A percentile compares a stretch with the other conserved stretches of the same genome.
phyloP scores from a whole-genome alignment of 352 stramenopile genomes.

The Globisporangium acanthophoron region DNA sequence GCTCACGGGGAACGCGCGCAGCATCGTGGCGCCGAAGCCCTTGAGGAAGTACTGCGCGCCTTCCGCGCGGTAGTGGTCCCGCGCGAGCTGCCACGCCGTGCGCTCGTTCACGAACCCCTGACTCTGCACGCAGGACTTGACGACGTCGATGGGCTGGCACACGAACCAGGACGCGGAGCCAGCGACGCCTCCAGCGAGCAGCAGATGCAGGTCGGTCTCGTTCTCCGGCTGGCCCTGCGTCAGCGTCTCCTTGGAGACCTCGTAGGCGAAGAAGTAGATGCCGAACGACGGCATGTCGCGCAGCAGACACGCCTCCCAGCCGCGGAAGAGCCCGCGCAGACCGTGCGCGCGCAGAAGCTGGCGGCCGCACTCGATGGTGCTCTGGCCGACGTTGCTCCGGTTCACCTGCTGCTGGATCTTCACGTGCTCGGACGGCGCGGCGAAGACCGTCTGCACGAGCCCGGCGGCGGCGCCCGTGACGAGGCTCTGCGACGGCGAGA shows the following conservation, averaged over 20 bases:
- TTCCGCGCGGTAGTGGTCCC: slow-evolving; percentile 38
- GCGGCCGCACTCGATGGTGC: slow-evolving; percentile 45
- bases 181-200: slow-evolving; percentile 69
- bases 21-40: slow-evolving; percentile 71
- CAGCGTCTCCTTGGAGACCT: slow-evolving; percentile 53
- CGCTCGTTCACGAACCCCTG: slow-evolving; percentile 40
- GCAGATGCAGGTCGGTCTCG: slow-evolving; percentile 61
- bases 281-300: slow-evolving; percentile 77
- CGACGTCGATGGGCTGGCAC: slow-evolving; percentile 83
- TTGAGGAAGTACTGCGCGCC: slow-evolving; percentile 75
- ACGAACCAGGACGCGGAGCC: slow-evolving; percentile 77
- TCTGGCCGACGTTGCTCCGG: slow-evolving; percentile 33
- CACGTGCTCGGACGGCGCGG: slow-evolving; percentile 68
- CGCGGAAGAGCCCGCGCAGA: slow-evolving; percentile 44
- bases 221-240: slow-evolving; percentile 46
- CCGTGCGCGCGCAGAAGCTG: slow-evolving; percentile 37
- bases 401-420: slow-evolving; percentile 84
- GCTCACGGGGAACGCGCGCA: slow-evolving; percentile 78
- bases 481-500: slow-evolving; percentile 45
- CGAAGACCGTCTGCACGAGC: slow-evolving; percentile 64
- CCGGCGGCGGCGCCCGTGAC: slow-evolving; percentile 53
- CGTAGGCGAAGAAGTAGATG: slow-evolving; percentile 78
- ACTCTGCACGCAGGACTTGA: slow-evolving; percentile 89
- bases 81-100: slow-evolving; percentile 38
- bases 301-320: slow-evolving; percentile 65